Conservation (phyloP, 2,329 filamentous ascomycete species). For the Hymenoscyphus repandus region DNA sequence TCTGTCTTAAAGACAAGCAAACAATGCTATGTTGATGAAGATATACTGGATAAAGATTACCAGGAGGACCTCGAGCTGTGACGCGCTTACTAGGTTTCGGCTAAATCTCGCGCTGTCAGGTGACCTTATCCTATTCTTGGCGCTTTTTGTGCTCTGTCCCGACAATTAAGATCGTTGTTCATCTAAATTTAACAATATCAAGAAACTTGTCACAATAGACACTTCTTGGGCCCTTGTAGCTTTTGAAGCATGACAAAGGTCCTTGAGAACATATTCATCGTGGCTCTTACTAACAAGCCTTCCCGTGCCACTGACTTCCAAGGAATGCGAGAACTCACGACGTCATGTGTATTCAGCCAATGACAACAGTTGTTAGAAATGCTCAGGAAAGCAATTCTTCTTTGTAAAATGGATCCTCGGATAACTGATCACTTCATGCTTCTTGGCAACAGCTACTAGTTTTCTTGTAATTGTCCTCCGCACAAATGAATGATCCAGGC, state of each 20-base stretch:
- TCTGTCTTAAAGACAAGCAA: too few relatives aligned
- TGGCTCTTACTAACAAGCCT: not conserved
- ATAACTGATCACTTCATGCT: not conserved
- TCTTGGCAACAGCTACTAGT: not conserved
- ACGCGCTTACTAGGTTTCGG: not conserved
- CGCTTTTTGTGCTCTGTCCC: too few relatives aligned
- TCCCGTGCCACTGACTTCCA: not conserved
- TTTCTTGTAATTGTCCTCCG: not conserved
- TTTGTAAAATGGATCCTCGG: not conserved
- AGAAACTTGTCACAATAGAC: too few relatives aligned
- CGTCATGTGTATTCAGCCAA: not conserved
- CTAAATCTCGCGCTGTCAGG: not conserved
- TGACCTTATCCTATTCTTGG: not conserved
- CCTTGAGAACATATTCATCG: too few relatives aligned
- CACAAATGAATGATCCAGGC: slow-evolving; percentile 28
- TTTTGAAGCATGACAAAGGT: too few relatives aligned
- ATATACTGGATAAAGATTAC: too few relatives aligned
- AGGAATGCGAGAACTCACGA: not conserved
- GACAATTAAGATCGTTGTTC: too few relatives aligned
- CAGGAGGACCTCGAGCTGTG: not conserved
- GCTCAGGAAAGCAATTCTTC: not conserved
- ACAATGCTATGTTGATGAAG: too few relatives aligned
- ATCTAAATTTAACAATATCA: too few relatives aligned
- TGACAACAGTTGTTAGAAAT: not conserved
- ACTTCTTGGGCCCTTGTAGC: too few relatives aligned